Conservation (phyloP, 768 basidiomycete genomes). For the Phylloporus sp. region DNA sequence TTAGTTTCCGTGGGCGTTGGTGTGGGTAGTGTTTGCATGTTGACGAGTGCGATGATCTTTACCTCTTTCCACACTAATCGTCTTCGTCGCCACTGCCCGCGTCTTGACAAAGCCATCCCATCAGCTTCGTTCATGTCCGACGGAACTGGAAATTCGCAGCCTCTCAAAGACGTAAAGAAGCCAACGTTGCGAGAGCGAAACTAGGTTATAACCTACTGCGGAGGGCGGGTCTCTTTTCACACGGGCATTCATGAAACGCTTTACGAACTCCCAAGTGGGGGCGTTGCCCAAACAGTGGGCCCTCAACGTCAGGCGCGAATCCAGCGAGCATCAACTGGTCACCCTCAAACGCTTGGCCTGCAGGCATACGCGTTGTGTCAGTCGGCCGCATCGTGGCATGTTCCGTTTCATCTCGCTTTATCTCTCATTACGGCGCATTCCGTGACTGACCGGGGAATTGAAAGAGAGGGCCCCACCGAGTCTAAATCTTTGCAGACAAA, state of each 20-base stretch:
- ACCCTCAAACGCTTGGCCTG: constrained; percentile 7
- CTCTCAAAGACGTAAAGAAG: constrained; percentile 11
- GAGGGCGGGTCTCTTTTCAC: not conserved
- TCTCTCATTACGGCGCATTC: constrained; percentile 8
- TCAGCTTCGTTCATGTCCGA: constrained; percentile 22
- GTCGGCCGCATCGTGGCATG: constrained; percentile 8
- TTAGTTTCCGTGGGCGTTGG: not conserved
- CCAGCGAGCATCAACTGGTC: constrained; percentile 11
- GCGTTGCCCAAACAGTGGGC: not conserved
- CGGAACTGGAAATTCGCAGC: not conserved
- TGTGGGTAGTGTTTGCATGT: not conserved
- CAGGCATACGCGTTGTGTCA: constrained; percentile 22
- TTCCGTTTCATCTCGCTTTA: constrained; percentile 19
- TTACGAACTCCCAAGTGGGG: not conserved
- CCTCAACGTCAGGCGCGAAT: constrained; percentile 11
- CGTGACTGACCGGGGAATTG: constrained; percentile 13
- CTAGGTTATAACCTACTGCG: not conserved
- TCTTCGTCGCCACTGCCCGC: constrained; percentile 9
- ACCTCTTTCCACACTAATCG: constrained; percentile 13
- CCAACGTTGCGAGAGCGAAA: too few relatives aligned
- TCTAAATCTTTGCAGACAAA: constrained; percentile 3
- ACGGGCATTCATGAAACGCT: not conserved
- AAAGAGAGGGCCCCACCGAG: too few relatives aligned
- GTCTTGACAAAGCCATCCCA: constrained; percentile 9
- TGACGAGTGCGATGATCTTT: constrained; percentile 14